These are phyloP conservation scores for Clavariopsis aquatica DNA, from an alignment of 495 filamentous ascomycete genomes.

Conservation along the genomic window DNA sequence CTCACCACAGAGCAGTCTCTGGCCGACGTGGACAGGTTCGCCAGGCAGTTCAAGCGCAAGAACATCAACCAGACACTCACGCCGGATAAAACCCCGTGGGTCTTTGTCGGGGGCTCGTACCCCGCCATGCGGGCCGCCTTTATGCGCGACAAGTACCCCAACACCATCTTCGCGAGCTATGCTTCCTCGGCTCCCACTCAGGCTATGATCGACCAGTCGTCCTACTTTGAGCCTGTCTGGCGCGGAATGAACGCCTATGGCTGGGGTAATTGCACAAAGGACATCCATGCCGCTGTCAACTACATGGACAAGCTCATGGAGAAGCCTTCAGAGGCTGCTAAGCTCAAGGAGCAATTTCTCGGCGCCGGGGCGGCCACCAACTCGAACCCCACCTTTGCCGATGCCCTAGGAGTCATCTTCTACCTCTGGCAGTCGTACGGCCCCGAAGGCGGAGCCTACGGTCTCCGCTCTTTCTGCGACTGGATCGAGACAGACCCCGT, in stretches of 20 bases:
- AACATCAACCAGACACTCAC: conserved; percentile 48
- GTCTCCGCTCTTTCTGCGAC: conserved; percentile 52
- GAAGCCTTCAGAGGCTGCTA: conserved; percentile 42
- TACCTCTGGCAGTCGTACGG: conserved; percentile 54
- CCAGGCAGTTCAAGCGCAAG: conserved; percentile 50
- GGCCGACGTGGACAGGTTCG: conserved; percentile 56
- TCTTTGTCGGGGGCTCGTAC: conserved; percentile 63
- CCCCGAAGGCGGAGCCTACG: conserved; percentile 46
- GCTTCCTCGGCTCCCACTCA: conserved; percentile 60
- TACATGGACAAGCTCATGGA: conserved; percentile 54
- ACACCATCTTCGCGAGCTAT: conserved; percentile 58
- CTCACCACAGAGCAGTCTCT: conserved; percentile 56
- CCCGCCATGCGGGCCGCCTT: conserved; percentile 59
- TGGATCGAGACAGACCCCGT: conserved; percentile 47
- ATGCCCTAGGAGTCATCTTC: conserved; percentile 49
- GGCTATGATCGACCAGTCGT: conserved; percentile 58
- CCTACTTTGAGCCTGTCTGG: conserved; percentile 59
- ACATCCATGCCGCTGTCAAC: conserved; percentile 54
- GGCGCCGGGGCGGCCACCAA: conserved; percentile 53
- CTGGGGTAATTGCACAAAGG: conserved; percentile 55
- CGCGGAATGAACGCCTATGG: conserved; percentile 56
- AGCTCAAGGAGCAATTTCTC: conserved; percentile 55
- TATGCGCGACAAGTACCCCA: conserved; percentile 57
- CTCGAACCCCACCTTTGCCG: conserved; percentile 54
- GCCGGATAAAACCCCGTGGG: conserved; percentile 56